Evolutionary conservation across 2,329 filamentous ascomycete genomes (phyloP).

Genomic region (Scopulariopsis brevicaulis): DNA sequence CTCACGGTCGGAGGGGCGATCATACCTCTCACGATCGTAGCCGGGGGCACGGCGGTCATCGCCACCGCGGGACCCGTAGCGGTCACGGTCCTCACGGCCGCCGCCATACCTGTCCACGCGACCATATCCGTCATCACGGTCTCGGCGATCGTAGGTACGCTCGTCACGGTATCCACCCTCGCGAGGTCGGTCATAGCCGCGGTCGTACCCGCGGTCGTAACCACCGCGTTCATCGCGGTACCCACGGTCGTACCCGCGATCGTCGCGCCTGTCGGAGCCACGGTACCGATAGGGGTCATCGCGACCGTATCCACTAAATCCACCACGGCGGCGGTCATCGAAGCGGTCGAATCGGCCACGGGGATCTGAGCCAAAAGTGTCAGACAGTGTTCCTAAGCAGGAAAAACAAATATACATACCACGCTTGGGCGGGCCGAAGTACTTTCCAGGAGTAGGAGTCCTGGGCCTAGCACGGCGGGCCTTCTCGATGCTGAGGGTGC

Average conservation of each 20-base stretch:
- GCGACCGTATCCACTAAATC: slow-evolving; percentile 39
- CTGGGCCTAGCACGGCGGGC: slow-evolving; percentile 88
- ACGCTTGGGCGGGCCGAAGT: slow-evolving; percentile 96
- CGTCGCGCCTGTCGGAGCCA: slow-evolving; percentile 36
- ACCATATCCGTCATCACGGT: slow-evolving; percentile 17
- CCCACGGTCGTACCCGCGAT: slow-evolving; percentile 31
- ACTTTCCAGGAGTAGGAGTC: slow-evolving; percentile 95
- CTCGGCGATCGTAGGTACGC: slow-evolving; percentile 25
- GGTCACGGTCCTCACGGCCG: slow-evolving; percentile 28
- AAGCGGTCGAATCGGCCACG: slow-evolving; percentile 43
- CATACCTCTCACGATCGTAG: slow-evolving; percentile 37
- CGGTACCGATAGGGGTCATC: slow-evolving; percentile 49
- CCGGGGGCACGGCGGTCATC: slow-evolving; percentile 23
- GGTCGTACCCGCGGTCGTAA: slow-evolving; percentile 48
- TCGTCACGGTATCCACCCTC: slow-evolving; percentile 25
- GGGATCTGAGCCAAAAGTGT: slow-evolving; percentile 17
- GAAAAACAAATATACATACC: slow-evolving; percentile 44
- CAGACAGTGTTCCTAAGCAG: slow-evolving; percentile 5
- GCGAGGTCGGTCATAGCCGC: slow-evolving; percentile 24
- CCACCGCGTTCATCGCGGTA: slow-evolving; percentile 19
- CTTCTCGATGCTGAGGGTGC: slow-evolving; percentile 97
- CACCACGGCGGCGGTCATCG: slow-evolving; percentile 52
- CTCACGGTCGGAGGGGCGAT: slow-evolving; percentile 31
- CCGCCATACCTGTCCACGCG: slow-evolving; percentile 23
- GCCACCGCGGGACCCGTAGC: slow-evolving; percentile 20